These are phyloP conservation scores for Lithospermum erythrorhizon DNA, from an alignment of 257 asterid species.

Conservation along the genomic window DNA sequence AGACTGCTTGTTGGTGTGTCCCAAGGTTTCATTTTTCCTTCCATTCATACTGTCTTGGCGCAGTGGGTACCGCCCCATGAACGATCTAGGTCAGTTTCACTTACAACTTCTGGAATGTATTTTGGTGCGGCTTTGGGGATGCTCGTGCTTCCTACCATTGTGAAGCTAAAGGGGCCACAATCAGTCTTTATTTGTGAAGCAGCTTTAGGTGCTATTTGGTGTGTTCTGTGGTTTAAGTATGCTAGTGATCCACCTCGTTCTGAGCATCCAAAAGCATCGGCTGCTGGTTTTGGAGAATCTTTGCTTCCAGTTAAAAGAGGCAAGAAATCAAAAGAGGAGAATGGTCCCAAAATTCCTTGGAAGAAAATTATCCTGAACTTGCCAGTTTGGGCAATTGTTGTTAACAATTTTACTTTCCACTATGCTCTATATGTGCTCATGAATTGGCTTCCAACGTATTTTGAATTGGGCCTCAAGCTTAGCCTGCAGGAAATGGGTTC, in stretches of 20 bases:
- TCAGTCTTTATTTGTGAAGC: slow-evolving; percentile 3
- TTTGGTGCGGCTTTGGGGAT: slow-evolving; percentile 6
- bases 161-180: slow-evolving; percentile 1
- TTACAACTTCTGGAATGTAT: slow-evolving; percentile 1
- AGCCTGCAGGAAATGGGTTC: slow-evolving; percentile 5
- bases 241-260: slow-evolving; percentile 7
- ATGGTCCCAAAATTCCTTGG: neutral
- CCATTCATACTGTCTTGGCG: slow-evolving; percentile 4
- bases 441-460: slow-evolving; percentile 6
- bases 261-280: slow-evolving; percentile 4
- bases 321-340: neutral
- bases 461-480: slow-evolving; percentile 4
- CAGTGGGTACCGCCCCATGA: slow-evolving; percentile 7
- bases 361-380: neutral
- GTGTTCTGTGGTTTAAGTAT: slow-evolving; percentile 3
- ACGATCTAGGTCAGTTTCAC: slow-evolving; percentile 4
- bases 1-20: slow-evolving; percentile 2
- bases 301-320: slow-evolving; percentile 2
- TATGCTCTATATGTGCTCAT: neutral
- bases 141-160: slow-evolving; percentile 1
- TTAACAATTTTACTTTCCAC: neutral
- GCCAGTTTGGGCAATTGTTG: neutral
- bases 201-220: slow-evolving; percentile 5
- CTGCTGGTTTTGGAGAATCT: slow-evolving; percentile 4
- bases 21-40: slow-evolving; percentile 1